Evolutionary conservation across 164 flowering plant species (phyloP).

Genomic region (Vitis cinerea): DNA sequence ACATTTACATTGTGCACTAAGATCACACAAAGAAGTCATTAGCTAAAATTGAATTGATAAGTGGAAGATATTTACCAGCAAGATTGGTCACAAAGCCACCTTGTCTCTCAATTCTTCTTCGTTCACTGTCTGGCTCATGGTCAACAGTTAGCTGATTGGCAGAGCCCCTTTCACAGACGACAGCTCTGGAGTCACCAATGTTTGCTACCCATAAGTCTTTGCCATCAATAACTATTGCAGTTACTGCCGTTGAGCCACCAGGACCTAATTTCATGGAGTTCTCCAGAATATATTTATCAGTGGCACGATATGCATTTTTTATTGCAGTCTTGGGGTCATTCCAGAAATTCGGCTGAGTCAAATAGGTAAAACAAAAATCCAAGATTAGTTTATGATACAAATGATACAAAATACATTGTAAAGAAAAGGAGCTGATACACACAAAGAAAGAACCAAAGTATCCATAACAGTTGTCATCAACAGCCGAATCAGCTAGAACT

Average conservation of each 20-base stretch:
- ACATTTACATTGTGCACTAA: neutral
- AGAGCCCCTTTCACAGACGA: constrained; percentile 43
- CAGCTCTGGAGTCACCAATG: constrained; percentile 72
- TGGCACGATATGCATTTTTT: constrained; percentile 49
- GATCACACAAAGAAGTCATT: neutral
- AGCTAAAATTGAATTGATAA: neutral
- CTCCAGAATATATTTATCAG: constrained; percentile 54
- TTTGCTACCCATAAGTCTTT: constrained; percentile 63
- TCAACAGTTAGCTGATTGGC: constrained; percentile 64
- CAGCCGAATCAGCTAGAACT: too few relatives aligned
- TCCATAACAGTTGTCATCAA: too few relatives aligned
- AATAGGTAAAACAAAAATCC: neutral
- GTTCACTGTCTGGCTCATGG: constrained; percentile 64
- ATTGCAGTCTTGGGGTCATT: constrained; percentile 50
- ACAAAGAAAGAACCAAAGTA: too few relatives aligned
- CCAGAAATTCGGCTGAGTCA: constrained; percentile 61
- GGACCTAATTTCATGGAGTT: constrained; percentile 49
- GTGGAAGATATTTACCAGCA: constrained; percentile 39
- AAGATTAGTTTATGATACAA: neutral
- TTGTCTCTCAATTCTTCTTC: constrained; percentile 51
- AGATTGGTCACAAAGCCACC: constrained; percentile 69
- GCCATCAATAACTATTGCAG: constrained; percentile 68
- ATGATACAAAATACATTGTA: too few relatives aligned
- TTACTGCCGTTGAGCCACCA: constrained; percentile 81
- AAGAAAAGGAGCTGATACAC: too few relatives aligned